Base-by-base conservation (phyloP, 202 grass and related monocot species). In the Elaeis oleifera region DNA sequence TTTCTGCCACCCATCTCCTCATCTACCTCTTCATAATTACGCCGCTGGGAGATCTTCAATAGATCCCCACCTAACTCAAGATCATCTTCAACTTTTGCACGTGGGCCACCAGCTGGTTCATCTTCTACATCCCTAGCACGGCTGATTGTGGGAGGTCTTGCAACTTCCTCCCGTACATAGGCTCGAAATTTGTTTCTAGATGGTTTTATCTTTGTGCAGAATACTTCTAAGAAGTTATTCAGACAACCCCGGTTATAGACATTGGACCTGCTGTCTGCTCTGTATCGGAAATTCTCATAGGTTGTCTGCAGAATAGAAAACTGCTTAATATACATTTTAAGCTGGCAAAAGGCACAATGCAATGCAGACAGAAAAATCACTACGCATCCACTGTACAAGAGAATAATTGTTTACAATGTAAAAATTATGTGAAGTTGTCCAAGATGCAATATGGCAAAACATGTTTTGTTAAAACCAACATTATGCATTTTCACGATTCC, bases 81-180 rank as follows among this genome's bases (percentile, higher is more conserved):
- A 65, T 99, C 94, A 61, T 99, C 88, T 74, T 99, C 88, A 18
- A 94, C 82, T 80, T 99, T 99, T 13, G 82, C 80, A 65, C 88
- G 84, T 66, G 82, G 82, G 24, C 81, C 74, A 15, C 88, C 80
- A 67, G 65, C 53, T 19, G 71, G 64, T 53, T 80, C 74, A n/a
- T 96, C 91, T 39, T 97, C 82, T 17, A 72, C 59, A 44, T 81
- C 79, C 74, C 71, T 74, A 51, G 65, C 62, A n/a, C 73, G 79
- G 58, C 65, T 77, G 65, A 76, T 53, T 26, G 68, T 63, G 21
- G 66, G 76, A 48, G 79, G 58, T 26, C 51, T 72, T 67, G 84
- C 70, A 18, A 58, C 56, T 74, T 79, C 85, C 51, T 86, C 90
- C 73, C 86, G 71, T 51, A 81, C 59, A 28, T 56, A 62, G 23